phyloP scores from a whole-genome alignment of 2,329 filamentous ascomycete species.

The Neonectria magnoliae region DNA sequence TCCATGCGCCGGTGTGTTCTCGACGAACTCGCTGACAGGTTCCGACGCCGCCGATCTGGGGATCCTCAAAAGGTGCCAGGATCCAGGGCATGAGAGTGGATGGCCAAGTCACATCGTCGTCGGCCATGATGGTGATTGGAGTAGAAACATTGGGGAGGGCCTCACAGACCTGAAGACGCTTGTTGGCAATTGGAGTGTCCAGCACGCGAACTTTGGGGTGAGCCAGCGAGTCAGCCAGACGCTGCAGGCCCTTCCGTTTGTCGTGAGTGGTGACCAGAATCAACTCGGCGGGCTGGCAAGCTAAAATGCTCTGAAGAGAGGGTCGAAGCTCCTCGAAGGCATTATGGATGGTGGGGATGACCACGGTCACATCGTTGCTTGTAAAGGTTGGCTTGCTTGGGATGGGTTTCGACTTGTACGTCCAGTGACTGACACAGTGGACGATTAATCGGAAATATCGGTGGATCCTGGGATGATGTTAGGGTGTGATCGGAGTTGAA shows the following conservation, averaged over 20 bases:
- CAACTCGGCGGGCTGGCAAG: constrained; percentile 75
- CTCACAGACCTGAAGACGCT: constrained; percentile 91
- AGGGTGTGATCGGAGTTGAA: constrained; percentile 24
- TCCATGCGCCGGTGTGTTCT: constrained; percentile 67
- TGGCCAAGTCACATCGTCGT: constrained; percentile 96
- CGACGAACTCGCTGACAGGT: constrained; percentile 89
- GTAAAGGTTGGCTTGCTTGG: constrained; percentile 83
- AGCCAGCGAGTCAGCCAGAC: constrained; percentile 70
- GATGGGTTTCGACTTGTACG: constrained; percentile 85
- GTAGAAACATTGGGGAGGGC: constrained; percentile 88
- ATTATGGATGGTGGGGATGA: constrained; percentile 92
- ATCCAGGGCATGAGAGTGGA: constrained; percentile 89
- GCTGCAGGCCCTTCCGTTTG: constrained; percentile 75
- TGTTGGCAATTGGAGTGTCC: constrained; percentile 87
- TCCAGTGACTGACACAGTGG: constrained; percentile 87
- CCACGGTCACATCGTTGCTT: constrained; percentile 87
- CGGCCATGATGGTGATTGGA: constrained; percentile 88
- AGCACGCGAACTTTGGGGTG: constrained; percentile 76
- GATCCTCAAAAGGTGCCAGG: constrained; percentile 88
- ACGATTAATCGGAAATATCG: constrained; percentile 87
- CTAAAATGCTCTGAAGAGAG: constrained; percentile 81
- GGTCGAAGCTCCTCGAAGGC: constrained; percentile 84
- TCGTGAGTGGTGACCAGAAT: constrained; percentile 89
- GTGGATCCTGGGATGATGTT: constrained; percentile 71
- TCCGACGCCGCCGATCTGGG: constrained; percentile 86